These are phyloP conservation scores for Fusarium circinatum DNA, from an alignment of 2,329 filamentous ascomycete species.

Conservation along the genomic window DNA sequence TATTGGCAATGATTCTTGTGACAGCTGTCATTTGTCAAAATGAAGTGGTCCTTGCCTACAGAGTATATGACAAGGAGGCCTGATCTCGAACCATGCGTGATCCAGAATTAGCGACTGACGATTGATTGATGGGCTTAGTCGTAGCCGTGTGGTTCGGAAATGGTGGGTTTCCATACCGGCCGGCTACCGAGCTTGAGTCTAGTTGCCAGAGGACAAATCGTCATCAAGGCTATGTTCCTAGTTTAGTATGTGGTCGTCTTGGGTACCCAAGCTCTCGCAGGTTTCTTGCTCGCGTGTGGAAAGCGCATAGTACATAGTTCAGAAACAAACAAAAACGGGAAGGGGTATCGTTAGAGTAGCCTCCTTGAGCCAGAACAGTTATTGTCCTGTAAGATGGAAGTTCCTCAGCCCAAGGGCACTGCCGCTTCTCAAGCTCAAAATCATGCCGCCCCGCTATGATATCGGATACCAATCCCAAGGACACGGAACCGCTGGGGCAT, in stretches of 20 bases:
- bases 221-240: not conserved
- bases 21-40: constrained; percentile 16
- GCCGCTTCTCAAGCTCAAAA: constrained; percentile 20
- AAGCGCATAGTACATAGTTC: not conserved
- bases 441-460: constrained; percentile 24
- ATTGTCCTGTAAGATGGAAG: constrained; percentile 7
- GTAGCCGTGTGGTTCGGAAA: constrained; percentile 5
- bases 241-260: not conserved
- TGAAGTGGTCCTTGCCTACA: constrained; percentile 5
- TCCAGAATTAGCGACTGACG: constrained; percentile 19
- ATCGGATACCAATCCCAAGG: constrained; percentile 30
- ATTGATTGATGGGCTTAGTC: not conserved
- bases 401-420: constrained; percentile 24
- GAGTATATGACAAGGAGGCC: not conserved
- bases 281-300: not conserved
- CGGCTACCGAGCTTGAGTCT: constrained; percentile 3
- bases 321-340: not conserved
- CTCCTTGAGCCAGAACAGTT: not conserved
- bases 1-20: not conserved
- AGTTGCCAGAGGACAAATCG: not conserved
- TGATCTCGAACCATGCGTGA: not conserved
- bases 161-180: constrained; percentile 15
- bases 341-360: constrained; percentile 7
- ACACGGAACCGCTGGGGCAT: constrained; percentile 29
- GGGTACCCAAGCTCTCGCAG: not conserved